Conservation (phyloP, 2,329 filamentous ascomycete species). For the Chaetomium strumarium region DNA sequence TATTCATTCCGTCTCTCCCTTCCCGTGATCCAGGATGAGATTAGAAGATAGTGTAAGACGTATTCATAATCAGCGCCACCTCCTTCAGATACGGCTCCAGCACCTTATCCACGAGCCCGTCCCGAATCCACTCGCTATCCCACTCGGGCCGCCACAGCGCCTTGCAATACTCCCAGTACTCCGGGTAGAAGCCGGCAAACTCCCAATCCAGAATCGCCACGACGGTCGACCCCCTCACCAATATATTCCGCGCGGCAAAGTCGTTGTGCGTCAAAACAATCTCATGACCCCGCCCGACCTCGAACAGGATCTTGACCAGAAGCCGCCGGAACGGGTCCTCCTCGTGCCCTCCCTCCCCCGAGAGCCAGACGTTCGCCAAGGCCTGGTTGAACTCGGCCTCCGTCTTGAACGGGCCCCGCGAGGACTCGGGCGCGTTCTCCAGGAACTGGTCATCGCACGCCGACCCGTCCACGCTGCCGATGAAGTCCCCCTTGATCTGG, state of each 20-base stretch:
- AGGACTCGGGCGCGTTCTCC: not conserved
- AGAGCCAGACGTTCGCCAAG: not conserved
- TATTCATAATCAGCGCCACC: too few relatives aligned
- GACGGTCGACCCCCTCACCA: constrained; percentile 6
- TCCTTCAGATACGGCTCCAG: too few relatives aligned
- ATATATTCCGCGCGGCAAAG: not conserved
- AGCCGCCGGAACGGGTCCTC: not conserved
- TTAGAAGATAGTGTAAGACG: too few relatives aligned
- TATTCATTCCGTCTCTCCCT: too few relatives aligned
- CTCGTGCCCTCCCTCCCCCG: not conserved
- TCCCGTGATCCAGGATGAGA: too few relatives aligned
- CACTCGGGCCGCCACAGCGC: too few relatives aligned
- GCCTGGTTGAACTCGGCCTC: not conserved
- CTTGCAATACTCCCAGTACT: not conserved
- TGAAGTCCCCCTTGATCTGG: not conserved
- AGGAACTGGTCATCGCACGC: not conserved
- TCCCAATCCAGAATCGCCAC: constrained; percentile 7
- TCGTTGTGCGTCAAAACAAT: not conserved
- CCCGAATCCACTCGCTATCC: too few relatives aligned
- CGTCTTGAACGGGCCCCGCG: not conserved
- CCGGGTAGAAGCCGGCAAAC: not conserved
- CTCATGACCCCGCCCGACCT: not conserved
- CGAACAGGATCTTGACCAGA: not conserved
- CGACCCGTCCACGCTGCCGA: not conserved
- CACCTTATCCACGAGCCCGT: too few relatives aligned